Evolutionary conservation across 2,329 filamentous ascomycete species (phyloP), one percentile per base, ranked within the genome.

Genomic region (Epichloe hybrida): DNA sequence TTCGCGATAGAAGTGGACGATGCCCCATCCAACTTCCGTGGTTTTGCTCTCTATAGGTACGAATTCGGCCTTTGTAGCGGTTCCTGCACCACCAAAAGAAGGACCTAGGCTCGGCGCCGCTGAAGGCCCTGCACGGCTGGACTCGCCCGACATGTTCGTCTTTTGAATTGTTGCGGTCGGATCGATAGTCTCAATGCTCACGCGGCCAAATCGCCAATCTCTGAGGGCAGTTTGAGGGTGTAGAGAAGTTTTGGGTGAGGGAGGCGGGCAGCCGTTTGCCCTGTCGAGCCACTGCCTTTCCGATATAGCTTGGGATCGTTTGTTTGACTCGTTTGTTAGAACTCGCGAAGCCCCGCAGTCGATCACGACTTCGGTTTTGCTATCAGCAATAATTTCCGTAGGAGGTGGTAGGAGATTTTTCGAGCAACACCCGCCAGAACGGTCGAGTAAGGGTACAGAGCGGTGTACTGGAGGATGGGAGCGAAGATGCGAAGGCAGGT

Each of bases 1-100:
- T 66, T 97, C 91, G 9, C 90, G 80, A 65, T 96, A 98, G 31
- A 98, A 77, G 65, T 96, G 93, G 2, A 98, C 89, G 13, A 97
- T 81, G 1, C 93, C 93, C 84, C 88, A 96, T 41, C 88, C 87
- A 1, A 89, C 75, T 53, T 95, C 85, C 1, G 88, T 88, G 50
- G 84, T 80, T 59, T 75, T 80, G 15, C 81, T 78, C 51, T 84
- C 78, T 1, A 91, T 73, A 0, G 86, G 82, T 20, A 87, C 71
- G 62, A 84, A 95, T 55, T 79, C 76, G 5, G 88, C 93, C 64
- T 90, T 95, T 1, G 90, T 95, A 53, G 87, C 83, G 48, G 84
- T 79, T 5, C 86, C 87, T 5, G 80, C 75, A 27, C 74, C 72
- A 8, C 75, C 72, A 48, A 78, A 70, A 27, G 69, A 76, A 0